A percentile compares a stretch with the other conserved stretches of the same genome.
Evolutionary conservation across 2,329 filamentous ascomycete species (phyloP).

Genomic region (Coniella vitis): DNA sequence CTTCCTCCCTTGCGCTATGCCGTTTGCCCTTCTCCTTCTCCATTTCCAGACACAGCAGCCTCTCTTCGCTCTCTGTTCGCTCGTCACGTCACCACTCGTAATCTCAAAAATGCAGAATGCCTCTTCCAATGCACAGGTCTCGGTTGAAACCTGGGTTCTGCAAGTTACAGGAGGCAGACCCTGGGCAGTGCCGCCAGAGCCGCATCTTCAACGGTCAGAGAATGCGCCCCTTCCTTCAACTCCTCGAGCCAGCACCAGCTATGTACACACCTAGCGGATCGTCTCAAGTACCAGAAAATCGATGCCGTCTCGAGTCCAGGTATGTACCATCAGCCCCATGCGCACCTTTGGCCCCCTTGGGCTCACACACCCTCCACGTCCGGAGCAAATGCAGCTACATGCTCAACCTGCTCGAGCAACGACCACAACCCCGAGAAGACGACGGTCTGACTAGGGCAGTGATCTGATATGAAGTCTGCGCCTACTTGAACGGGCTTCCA

Average conservation of each 20-base stretch:
- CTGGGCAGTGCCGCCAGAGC: not conserved
- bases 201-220: not conserved
- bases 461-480: not conserved
- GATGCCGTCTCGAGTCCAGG: no score
- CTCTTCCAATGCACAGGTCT: not conserved
- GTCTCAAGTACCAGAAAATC: no score
- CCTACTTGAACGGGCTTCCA: not conserved
- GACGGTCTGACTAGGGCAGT: not conserved
- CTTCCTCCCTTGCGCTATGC: no score
- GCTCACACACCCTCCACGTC: constrained; percentile 2
- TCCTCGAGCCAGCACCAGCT: no score
- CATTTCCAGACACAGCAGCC: no score
- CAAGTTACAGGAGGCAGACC: constrained; percentile 5
- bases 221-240: not conserved
- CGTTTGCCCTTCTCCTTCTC: no score
- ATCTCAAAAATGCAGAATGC: not conserved
- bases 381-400: not conserved
- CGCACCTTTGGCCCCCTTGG: constrained; percentile 2
- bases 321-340: constrained; percentile 6
- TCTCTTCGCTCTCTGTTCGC: not conserved
- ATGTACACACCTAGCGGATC: no score
- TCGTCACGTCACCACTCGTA: not conserved
- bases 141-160: not conserved
- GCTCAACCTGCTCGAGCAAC: not conserved
- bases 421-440: not conserved